A percentile compares a stretch with the other conserved stretches of the same genome.
Evolutionary conservation across 768 basidiomycete species (phyloP).

Genomic region (Trametes sanguinea): DNA sequence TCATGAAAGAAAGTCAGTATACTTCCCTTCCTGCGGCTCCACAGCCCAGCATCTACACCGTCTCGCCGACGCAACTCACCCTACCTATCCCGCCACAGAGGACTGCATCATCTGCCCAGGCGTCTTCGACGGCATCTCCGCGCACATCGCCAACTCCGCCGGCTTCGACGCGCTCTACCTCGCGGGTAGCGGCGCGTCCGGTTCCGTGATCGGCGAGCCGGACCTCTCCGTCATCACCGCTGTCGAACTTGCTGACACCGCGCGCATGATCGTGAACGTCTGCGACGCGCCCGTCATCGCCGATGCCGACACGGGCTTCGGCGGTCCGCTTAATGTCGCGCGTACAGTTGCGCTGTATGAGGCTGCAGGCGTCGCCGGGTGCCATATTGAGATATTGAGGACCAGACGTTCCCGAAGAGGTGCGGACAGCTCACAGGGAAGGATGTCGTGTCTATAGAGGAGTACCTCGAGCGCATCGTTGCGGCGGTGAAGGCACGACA

Average conservation of each 20-base stretch:
- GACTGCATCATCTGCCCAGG: conserved; percentile 30
- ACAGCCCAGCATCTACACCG: too few species aligned
- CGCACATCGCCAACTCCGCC: conserved; percentile 28
- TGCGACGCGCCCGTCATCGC: conserved; percentile 28
- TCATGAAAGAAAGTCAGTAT: conserved; percentile 26
- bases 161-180: conserved; percentile 32
- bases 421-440: conserved; percentile 32
- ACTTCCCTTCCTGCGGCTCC: neutral
- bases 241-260: conserved; percentile 27
- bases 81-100: conserved; percentile 10
- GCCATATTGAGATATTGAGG: conserved; percentile 33
- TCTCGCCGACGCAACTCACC: neutral
- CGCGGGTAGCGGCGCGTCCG: conserved; percentile 29
- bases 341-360: conserved; percentile 29
- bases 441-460: conserved; percentile 30
- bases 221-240: conserved; percentile 31
- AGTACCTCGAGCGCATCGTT: conserved; percentile 31
- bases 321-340: conserved; percentile 30
- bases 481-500: conserved; percentile 28
- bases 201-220: conserved; percentile 29
- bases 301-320: conserved; percentile 31
- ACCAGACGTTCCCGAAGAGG: conserved; percentile 33
- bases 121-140: conserved; percentile 32
- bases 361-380: conserved; percentile 29
- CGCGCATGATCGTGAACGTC: conserved; percentile 26